Percentiles rank a stretch among this genome's conserved stretches.
Conservation (phyloP, 352 stramenopile species). For the Phytophthora brassicae region DNA sequence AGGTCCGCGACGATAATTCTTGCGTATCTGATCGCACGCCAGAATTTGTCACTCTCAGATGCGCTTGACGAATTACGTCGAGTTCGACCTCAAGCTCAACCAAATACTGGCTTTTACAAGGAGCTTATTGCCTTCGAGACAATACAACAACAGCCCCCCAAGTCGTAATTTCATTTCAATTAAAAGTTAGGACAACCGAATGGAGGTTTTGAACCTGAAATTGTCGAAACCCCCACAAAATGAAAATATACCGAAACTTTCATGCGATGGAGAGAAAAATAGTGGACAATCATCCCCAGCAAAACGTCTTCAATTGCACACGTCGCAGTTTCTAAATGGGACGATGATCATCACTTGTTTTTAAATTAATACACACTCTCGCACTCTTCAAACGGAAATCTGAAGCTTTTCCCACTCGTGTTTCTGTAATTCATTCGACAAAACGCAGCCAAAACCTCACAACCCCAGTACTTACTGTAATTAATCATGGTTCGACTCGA, state of each 20-base stretch:
- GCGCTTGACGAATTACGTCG: constrained; percentile 45
- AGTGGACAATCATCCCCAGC: no score
- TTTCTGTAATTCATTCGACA: constrained; percentile 6
- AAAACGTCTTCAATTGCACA: no score
- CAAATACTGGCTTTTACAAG: constrained; percentile 67
- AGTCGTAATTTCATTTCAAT: no score
- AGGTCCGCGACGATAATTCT: constrained; percentile 70
- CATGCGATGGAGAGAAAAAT: constrained; percentile 13
- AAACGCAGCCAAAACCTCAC: not conserved
- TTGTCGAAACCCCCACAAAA: constrained; percentile 2
- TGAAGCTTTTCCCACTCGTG: not conserved
- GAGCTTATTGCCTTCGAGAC: constrained; percentile 50
- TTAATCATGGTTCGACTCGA: constrained; percentile 12
- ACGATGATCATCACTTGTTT: not conserved
- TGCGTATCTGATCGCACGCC: constrained; percentile 56
- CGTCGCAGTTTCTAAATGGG: constrained; percentile 5
- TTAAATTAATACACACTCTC: not conserved
- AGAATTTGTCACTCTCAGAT: constrained; percentile 35
- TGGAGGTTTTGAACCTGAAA: not conserved
- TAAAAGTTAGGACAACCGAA: not conserved
- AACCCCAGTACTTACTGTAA: not conserved
- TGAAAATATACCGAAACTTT: not conserved
- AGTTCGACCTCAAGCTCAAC: constrained; percentile 57
- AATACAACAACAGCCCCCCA: not conserved
- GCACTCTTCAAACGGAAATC: constrained; percentile 8